Conservation (phyloP, 257 asterid species). For the Salvia hispanica region DNA sequence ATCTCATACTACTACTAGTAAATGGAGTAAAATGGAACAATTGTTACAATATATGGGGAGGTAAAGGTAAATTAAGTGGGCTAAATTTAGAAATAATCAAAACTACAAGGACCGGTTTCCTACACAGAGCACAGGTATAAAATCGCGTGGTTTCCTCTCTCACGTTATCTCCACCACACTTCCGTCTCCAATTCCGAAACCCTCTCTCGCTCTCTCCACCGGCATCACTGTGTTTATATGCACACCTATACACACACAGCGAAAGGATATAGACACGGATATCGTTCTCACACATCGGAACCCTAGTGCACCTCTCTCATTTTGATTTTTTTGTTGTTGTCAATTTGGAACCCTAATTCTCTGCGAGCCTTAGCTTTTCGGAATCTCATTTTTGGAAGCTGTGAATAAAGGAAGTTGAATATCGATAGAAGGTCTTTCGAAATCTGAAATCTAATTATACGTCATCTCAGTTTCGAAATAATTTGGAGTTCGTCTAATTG, state of each 20-base stretch:
- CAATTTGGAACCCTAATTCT: conserved; percentile 37
- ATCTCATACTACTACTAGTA: too few species aligned
- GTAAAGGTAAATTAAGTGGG: conserved; percentile 6
- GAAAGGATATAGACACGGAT: conserved; percentile 10
- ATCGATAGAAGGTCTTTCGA: conserved; percentile 12
- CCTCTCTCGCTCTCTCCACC: conserved; percentile 15
- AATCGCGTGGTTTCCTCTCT: conserved; percentile 21
- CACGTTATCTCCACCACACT: conserved; percentile 38
- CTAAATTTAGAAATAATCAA: conserved; percentile 21
- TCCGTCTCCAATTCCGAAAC: conserved; percentile 35
- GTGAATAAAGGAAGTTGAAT: conserved; percentile 7
- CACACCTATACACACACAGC: conserved; percentile 17
- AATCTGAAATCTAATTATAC: conserved; percentile 25
- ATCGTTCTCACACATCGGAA: not conserved
- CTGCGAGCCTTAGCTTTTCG: not conserved
- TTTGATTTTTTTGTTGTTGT: not conserved
- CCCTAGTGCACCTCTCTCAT: not conserved
- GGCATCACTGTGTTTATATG: conserved; percentile 20
- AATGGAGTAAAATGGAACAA: not conserved
- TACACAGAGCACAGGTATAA: conserved; percentile 35
- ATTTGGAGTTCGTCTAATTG: not conserved
- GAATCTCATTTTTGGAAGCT: conserved; percentile 32
- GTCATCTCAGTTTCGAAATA: conserved; percentile 15
- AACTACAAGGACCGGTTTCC: conserved; percentile 23
- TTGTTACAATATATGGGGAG: not conserved